Base-by-base conservation (phyloP, 140 eudicot species). In the Ambrosia hybrid region DNA sequence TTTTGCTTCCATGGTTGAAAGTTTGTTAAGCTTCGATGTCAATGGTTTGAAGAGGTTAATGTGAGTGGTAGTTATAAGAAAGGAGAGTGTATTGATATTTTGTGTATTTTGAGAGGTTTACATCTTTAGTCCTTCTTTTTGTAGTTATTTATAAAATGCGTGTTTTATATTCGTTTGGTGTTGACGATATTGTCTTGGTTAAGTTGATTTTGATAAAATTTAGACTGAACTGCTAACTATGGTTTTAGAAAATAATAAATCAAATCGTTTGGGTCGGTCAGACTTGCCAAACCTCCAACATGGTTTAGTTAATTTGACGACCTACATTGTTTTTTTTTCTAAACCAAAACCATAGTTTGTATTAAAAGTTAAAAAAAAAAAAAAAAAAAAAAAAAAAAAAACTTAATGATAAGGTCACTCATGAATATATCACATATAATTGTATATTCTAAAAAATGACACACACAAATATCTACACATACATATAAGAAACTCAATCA, bases 1-100 rank as follows among this genome's bases (percentile, higher is more conserved):
- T 13, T 43, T 57, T 17, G 84, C 41, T 70, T 80, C 78, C 84
- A 80, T 80, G 74, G 78, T 61, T 48, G 78, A 59, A 59, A 46
- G 4, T 26, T 53, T 30, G 65, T 49, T 14, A 45, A 45, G 77
- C 53, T 71, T 77, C 51, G 7, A 56, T 65, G 62, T 53, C 77
- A 65, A 78, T 21, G 53, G 72, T 45, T 77, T 53, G 48, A 70
- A 21, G 46, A 51, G 39, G 4, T 41, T 41, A 41, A 41, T 63
- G 34, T 46, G 30, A 78, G 78, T 65, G 74, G 82, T 72, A 3
- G 82, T 74, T 74, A 78, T 9, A 6, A 57, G 36, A 15, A 72
- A 17, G 0, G 39, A 2, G 26, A 1, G 37, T 26, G 13, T 63
- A 4, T 4, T 34, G 82, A 78, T 78, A 78, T 78, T 78, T 77